Evolutionary conservation across 192 early-diverging fungal genomes (phyloP), one percentile per base, ranked within the genome.

Genomic region (Coemansia sp.): DNA sequence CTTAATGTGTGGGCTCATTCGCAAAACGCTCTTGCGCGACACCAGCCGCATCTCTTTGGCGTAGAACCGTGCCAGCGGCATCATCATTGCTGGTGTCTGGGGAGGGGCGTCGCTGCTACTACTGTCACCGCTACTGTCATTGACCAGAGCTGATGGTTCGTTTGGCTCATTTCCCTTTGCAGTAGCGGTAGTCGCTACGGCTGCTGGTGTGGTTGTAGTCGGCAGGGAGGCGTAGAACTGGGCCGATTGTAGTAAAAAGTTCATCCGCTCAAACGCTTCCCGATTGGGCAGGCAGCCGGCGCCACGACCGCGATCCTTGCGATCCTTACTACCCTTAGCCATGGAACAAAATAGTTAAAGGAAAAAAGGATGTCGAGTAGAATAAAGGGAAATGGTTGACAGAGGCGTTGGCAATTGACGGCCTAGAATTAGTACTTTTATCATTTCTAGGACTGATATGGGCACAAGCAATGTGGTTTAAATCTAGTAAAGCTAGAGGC

Each of bases 191-290:
- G 43, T 0, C n/a, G 56, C 20, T 55, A 23, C 23, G 13, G 58
- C 28, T 14, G 63, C 24, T 31, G 50, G 16, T 21, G 28, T 35
- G 20, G 31, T 9, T 14, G 66, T 21, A 0, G 26, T 33, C 1
- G 28, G 39, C 13, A 69, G 55, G 5, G 50, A 9, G 21, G 77
- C 68, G 21, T 62, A 67, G 58, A 74, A 71, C 28, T 71, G 77
- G 6, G 77, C 61, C 26, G 77, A 74, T 36, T 80, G 77, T 50
- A 69, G 71, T 3, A 80, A 69, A 66, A 80, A 80, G 58, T 71
- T 80, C 72, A 80, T 74, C 55, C 77, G 63, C 63, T 80, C 69
- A 24, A 51, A 80, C 28, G 71, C 58, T 59, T 80, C 77, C 37
- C 77, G 73, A 57, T 69, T 73, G 26, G 77, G 77, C 61, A 80